Evolutionary conservation across 345 rosid genomes (phyloP).

Genomic region (Anastatica hierochuntica): DNA sequence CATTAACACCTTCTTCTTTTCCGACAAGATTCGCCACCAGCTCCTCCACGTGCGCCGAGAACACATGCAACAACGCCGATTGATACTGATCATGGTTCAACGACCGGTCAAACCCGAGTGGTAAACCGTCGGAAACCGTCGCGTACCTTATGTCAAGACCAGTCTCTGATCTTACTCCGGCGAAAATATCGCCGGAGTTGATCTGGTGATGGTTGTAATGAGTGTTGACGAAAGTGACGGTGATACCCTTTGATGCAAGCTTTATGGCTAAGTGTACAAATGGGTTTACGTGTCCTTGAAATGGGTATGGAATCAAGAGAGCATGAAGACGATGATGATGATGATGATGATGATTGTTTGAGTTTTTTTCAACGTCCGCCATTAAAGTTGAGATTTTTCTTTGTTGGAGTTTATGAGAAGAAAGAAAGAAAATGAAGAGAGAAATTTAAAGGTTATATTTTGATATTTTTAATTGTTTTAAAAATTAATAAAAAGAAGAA

Average conservation of each 20-base stretch:
- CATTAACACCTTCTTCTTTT: conserved; percentile 29
- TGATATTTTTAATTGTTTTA: background rate
- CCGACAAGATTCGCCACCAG: conserved; percentile 31
- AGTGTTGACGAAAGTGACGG: conserved; percentile 66
- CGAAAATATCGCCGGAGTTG: conserved; percentile 38
- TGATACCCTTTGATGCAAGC: conserved; percentile 69
- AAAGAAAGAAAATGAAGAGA: conserved; percentile 5
- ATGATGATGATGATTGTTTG: conserved; percentile 28
- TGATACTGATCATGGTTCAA: conserved; percentile 65
- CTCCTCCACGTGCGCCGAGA: conserved; percentile 60
- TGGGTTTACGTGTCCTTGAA: conserved; percentile 78
- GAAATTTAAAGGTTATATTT: conserved; percentile 13
- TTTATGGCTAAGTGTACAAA: conserved; percentile 53
- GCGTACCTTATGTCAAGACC: conserved; percentile 62
- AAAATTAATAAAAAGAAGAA: background rate
- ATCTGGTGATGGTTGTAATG: conserved; percentile 48
- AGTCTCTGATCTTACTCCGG: conserved; percentile 32
- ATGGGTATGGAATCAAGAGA: conserved; percentile 52
- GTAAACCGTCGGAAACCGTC: conserved; percentile 72
- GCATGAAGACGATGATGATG: too few species aligned
- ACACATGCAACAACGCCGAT: conserved; percentile 38
- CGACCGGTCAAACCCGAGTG: conserved; percentile 54
- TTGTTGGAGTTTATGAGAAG: too few species aligned
- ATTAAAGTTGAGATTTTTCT: conserved; percentile 7
- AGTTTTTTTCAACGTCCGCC: conserved; percentile 16